Evolutionary conservation across 2,329 filamentous ascomycete genomes (phyloP).

Genomic region (Ceratocystis colombiana): DNA sequence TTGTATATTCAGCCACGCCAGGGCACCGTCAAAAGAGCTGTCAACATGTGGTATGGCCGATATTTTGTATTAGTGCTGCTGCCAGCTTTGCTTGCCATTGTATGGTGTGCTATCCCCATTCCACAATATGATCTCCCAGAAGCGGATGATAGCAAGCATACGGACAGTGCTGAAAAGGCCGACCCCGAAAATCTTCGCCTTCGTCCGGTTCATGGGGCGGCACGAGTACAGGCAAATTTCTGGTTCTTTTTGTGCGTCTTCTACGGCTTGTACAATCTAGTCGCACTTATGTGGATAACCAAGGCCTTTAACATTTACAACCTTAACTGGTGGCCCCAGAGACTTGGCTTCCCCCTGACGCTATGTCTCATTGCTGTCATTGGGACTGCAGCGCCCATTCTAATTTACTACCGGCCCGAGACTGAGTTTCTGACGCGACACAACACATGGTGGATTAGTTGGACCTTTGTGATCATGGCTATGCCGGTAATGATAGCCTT

Average conservation of each 20-base stretch:
- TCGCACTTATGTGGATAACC: slow-evolving; percentile 59
- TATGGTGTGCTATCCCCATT: slow-evolving; percentile 56
- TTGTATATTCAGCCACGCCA: slow-evolving; percentile 54
- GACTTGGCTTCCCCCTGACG: slow-evolving; percentile 55
- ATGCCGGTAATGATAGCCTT: slow-evolving; percentile 58
- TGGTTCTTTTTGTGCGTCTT: slow-evolving; percentile 64
- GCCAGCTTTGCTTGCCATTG: slow-evolving; percentile 49
- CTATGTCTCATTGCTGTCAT: slow-evolving; percentile 50
- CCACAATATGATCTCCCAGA: slow-evolving; percentile 50
- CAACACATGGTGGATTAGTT: slow-evolving; percentile 59
- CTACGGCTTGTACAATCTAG: slow-evolving; percentile 59
- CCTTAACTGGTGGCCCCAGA: slow-evolving; percentile 60
- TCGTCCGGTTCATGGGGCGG: slow-evolving; percentile 52
- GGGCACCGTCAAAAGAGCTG: slow-evolving; percentile 46
- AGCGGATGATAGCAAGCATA: slow-evolving; percentile 30
- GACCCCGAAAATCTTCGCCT: slow-evolving; percentile 28
- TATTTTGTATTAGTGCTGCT: slow-evolving; percentile 52
- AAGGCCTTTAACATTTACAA: slow-evolving; percentile 63
- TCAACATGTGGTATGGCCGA: slow-evolving; percentile 54
- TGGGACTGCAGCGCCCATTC: slow-evolving; percentile 50
- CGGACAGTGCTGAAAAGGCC: slow-evolving; percentile 26
- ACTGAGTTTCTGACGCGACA: slow-evolving; percentile 46
- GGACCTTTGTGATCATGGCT: slow-evolving; percentile 61
- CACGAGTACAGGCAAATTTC: slow-evolving; percentile 55
- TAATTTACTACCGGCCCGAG: slow-evolving; percentile 47